phyloP scores from a whole-genome alignment of 805 yeast species.

The Candida michaelii region DNA sequence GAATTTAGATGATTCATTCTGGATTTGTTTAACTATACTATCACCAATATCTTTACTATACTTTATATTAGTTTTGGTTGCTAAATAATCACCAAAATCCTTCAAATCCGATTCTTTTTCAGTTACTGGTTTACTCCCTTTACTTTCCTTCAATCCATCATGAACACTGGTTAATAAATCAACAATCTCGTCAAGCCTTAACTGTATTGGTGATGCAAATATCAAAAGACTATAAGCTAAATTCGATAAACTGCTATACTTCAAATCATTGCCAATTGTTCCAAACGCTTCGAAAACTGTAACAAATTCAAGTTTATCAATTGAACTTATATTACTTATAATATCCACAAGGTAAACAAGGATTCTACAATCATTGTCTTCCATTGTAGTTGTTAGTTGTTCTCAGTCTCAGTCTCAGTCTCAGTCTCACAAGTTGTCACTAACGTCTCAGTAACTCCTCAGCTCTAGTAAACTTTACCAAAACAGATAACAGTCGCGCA shows the following conservation, averaged over 20 bases:
- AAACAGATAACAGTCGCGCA: neutral
- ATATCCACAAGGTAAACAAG: constrained; percentile 6
- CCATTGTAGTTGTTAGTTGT: neutral
- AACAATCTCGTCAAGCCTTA: neutral
- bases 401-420: too few relatives aligned
- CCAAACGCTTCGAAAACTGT: constrained; percentile 3
- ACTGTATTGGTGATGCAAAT: constrained; percentile 5
- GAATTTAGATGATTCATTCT: neutral
- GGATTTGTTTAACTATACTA: neutral
- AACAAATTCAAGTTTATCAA: neutral
- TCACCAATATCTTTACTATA: neutral
- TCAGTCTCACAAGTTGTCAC: too few relatives aligned
- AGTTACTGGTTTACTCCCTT: neutral
- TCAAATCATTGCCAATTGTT: neutral
- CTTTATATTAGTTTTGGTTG: neutral
- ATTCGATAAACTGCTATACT: constrained; percentile 1
- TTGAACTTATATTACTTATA: neutral
- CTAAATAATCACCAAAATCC: constrained; percentile 15
- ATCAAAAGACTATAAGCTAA: neutral
- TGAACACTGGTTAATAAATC: neutral
- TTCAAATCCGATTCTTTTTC: constrained; percentile 12
- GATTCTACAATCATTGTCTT: neutral
- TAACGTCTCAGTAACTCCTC: too few relatives aligned
- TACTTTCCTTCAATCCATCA: neutral
- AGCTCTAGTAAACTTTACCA: neutral